Evolutionary conservation across 2,329 filamentous ascomycete genomes (phyloP).

Genomic region (Xylaria sp.): DNA sequence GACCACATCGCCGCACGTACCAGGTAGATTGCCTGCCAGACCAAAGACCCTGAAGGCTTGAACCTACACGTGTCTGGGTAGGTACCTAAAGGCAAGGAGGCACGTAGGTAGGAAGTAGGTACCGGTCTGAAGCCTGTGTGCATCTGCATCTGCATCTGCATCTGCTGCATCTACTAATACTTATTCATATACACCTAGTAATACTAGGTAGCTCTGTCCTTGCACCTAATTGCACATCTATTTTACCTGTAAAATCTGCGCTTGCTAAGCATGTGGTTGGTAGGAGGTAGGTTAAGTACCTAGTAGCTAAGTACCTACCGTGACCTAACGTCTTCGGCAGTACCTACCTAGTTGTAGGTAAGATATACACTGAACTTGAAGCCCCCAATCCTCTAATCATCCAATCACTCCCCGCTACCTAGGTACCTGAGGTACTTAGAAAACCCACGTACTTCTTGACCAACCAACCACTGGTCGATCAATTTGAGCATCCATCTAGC

Average conservation of each 20-base stretch:
- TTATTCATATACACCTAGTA: background rate
- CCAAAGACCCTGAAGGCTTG: conserved; percentile 4
- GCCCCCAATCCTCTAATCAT: background rate
- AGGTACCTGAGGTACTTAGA: no score
- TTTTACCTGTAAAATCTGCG: background rate
- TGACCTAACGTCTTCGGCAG: no score
- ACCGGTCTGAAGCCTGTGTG: background rate
- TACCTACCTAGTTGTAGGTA: background rate
- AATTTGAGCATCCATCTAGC: conserved; percentile 34
- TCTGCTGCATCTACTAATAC: conserved; percentile 1
- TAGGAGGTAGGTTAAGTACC: background rate
- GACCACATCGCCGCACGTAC: conserved; percentile 2
- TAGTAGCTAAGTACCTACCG: background rate
- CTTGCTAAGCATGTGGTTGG: background rate
- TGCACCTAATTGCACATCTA: conserved; percentile 1
- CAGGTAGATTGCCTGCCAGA: conserved; percentile 1
- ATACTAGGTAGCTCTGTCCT: background rate
- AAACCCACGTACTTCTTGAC: conserved; percentile 17
- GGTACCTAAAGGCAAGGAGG: background rate
- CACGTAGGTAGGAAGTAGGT: background rate
- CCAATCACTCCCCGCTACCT: background rate
- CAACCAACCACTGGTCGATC: conserved; percentile 26
- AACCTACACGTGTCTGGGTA: background rate
- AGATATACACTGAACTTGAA: conserved; percentile 2
- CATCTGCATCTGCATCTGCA: background rate